Conservation (phyloP, 2,329 filamentous ascomycete species). For the Penicillium janthinellum region DNA sequence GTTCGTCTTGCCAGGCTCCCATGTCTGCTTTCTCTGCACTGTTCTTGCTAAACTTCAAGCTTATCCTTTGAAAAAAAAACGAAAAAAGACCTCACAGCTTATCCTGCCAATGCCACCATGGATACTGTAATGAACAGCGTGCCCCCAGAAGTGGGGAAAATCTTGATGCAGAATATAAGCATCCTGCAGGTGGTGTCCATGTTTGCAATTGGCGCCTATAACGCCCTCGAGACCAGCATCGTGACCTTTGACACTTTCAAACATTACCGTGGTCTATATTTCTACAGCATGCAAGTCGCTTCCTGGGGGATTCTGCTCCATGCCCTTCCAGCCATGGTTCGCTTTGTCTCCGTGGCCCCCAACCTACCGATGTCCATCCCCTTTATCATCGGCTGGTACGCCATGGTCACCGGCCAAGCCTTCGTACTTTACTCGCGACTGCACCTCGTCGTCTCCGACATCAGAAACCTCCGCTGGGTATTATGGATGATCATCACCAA, state of each 20-base stretch:
- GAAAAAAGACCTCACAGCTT: not conserved
- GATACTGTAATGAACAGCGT: constrained; percentile 5
- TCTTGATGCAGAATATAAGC: constrained; percentile 9
- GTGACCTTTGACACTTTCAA: constrained; percentile 47
- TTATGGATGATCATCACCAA: constrained; percentile 47
- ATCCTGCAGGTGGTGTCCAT: constrained; percentile 11
- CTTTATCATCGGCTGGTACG: constrained; percentile 41
- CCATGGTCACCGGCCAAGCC: constrained; percentile 47
- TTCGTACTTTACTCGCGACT: constrained; percentile 50
- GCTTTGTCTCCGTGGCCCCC: constrained; percentile 5
- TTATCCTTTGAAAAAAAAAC: not conserved
- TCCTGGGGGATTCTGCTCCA: constrained; percentile 42
- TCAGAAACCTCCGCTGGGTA: constrained; percentile 35
- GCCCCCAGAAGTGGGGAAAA: constrained; percentile 1
- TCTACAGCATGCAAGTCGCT: constrained; percentile 47
- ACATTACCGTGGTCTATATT: constrained; percentile 46
- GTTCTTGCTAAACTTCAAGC: not conserved
- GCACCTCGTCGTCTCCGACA: constrained; percentile 43
- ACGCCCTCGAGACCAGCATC: constrained; percentile 46
- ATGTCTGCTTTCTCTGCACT: not conserved
- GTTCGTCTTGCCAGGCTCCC: not conserved
- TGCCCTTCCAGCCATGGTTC: constrained; percentile 33
- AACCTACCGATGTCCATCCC: constrained; percentile 7
- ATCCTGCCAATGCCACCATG: constrained; percentile 8
- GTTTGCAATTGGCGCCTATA: constrained; percentile 34